Conservation (phyloP, 805 yeast species). For the Monosporozyma aquatica region DNA sequence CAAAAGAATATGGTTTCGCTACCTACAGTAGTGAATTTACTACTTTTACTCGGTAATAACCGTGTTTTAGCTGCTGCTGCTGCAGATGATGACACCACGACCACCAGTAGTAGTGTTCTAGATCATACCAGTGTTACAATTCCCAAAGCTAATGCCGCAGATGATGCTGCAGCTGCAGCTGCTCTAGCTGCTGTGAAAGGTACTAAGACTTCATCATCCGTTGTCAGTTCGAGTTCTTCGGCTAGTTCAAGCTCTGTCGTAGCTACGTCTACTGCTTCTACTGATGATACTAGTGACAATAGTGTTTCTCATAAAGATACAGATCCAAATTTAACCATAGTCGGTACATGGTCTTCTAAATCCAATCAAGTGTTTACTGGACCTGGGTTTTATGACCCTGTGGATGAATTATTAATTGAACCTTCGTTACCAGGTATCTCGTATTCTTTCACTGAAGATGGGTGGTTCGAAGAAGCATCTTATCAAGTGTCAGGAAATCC, state of each 20-base stretch:
- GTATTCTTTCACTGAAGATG: constrained; percentile 88
- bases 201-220: not conserved
- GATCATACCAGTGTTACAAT: not conserved
- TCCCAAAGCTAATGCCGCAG: not conserved
- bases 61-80: not conserved
- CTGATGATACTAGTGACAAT: constrained; percentile 8
- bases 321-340: constrained; percentile 4
- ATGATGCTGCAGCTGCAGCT: constrained; percentile 2
- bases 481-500: constrained; percentile 72
- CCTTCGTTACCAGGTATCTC: constrained; percentile 94
- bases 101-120: not conserved
- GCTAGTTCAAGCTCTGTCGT: not conserved
- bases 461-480: constrained; percentile 80
- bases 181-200: not conserved
- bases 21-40: not conserved
- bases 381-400: constrained; percentile 92
- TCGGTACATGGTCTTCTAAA: constrained; percentile 93
- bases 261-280: not conserved
- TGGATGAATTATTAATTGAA: constrained; percentile 86
- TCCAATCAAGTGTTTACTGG: constrained; percentile 94
- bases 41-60: not conserved
- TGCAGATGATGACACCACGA: not conserved
- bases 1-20: not conserved
- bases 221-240: no score
- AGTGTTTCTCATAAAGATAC: constrained; percentile 1